These are phyloP conservation scores for Pleurotus eryngii DNA, from an alignment of 768 basidiomycete genomes.

Conservation along the genomic window DNA sequence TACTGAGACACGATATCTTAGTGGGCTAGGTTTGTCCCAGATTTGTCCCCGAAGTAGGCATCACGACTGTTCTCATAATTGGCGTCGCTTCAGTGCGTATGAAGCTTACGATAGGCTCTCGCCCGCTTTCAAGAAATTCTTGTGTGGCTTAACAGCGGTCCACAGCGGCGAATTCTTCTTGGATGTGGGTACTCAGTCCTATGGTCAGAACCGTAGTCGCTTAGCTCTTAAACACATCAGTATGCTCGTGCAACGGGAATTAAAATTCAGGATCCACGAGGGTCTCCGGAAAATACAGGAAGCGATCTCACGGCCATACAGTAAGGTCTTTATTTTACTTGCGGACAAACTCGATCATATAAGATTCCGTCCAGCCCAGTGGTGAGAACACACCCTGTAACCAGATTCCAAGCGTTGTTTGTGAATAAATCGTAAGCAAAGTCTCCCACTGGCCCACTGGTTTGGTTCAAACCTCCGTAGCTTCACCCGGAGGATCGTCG, in stretches of 20 bases:
- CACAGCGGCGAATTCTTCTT: constrained; percentile 45
- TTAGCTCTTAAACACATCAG: constrained; percentile 13
- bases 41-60: not conserved
- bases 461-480: constrained; percentile 18
- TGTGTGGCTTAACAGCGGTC: constrained; percentile 56
- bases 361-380: constrained; percentile 32
- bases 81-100: constrained; percentile 35
- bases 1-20: constrained; percentile 9
- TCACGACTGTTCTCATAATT: not conserved
- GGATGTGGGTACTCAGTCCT: constrained; percentile 21
- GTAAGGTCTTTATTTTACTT: constrained; percentile 22
- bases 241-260: constrained; percentile 26
- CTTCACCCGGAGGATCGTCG: constrained; percentile 55
- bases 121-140: constrained; percentile 46
- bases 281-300: constrained; percentile 52
- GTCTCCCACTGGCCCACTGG: too few relatives aligned
- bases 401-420: constrained; percentile 54
- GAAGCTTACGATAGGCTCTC: constrained; percentile 66
- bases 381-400: constrained; percentile 56
- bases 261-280: constrained; percentile 38
- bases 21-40: constrained; percentile 34
- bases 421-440: constrained; percentile 46
- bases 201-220: too few relatives aligned
- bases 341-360: not conserved
- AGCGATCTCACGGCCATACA: constrained; percentile 47